Base-by-base conservation (phyloP, 2,329 filamentous ascomycete genomes). In the Botrytis byssoidea region DNA sequence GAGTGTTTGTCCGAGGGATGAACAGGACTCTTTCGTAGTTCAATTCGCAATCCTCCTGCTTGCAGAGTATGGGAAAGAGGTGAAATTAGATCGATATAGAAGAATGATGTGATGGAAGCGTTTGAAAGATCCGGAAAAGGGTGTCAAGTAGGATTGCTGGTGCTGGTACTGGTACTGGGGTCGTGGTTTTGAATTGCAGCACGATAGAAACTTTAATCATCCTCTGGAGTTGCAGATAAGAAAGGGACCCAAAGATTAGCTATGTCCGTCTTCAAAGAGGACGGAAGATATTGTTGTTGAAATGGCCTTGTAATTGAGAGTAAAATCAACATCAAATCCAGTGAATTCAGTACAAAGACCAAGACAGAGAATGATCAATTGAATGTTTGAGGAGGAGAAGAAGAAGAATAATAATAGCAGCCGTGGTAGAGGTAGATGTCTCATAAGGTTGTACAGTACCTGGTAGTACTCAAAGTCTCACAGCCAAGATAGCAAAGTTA, bases 141-240 rank as follows among this genome's bases (percentile, higher is more conserved):
- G 6, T 55, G 46, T 40, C 12, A 12, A 25, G 46, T 55, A 51
- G 46, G 16, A 32, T 22, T 69, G n/a, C 37, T 42, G 65, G 42
- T 42, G 4, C 35, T 42, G 66, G 44, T 66, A n/a, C 20, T 60
- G 59, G 40, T 44, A 44, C n/a, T 59, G 22, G 37, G n/a, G 40
- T 42, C 32, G 40, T 57, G 20, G 25, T 32, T 29, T 57, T 57
- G 48, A 25, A 68, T 68, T 57, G 42, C 66, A 57, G 48, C 20
- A 42, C 35, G 66, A 68, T 71, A n/a, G 70, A 59, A 76, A 74
- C 66, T 76, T 48, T 74, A 63, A 61, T 67, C 65, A 55, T 67
- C 46, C 46, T 67, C 22, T 40, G 65, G 65, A n/a, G 35, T 32
- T 35, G 64, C 48, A n/a, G 65, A 55, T 55, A 55, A 57, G 48